phyloP scores from a whole-genome alignment of 306 rosid genomes.

The Lathyrus oleraceus region DNA sequence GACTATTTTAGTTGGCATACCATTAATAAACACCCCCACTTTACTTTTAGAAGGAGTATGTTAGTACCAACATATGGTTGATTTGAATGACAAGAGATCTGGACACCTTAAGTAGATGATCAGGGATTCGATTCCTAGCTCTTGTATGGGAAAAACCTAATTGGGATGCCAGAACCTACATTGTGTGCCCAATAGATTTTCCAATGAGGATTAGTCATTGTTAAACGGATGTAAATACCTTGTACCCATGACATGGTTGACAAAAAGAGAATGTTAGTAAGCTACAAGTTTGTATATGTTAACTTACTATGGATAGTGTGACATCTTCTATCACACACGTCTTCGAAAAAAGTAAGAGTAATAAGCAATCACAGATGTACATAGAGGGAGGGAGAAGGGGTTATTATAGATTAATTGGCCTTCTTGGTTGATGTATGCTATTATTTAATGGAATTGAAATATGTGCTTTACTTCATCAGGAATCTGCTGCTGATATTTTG shows the following conservation, averaged over 20 bases:
- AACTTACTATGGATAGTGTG: background rate
- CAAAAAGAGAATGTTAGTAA: background rate
- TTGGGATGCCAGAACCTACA: too few species aligned
- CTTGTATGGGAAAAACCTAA: background rate
- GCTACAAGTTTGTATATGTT: background rate
- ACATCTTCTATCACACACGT: background rate
- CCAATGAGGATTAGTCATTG: background rate
- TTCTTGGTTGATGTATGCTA: background rate
- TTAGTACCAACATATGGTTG: background rate
- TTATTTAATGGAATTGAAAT: slow-evolving; percentile 22
- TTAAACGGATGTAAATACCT: background rate
- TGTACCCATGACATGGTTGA: background rate
- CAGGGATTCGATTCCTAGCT: background rate
- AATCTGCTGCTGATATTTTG: slow-evolving; percentile 58
- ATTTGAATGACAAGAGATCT: background rate
- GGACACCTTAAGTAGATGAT: background rate
- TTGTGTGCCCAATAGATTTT: too few species aligned
- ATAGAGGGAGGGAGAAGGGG: background rate
- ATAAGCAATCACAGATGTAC: background rate
- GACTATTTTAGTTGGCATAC: background rate
- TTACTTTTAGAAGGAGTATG: background rate
- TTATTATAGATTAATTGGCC: background rate
- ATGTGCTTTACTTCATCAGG: slow-evolving; percentile 52
- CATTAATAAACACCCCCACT: background rate
- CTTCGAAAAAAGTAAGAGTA: background rate